Conservation (phyloP, 306 rosid genomes). For the Psophocarpus tetragonolobus region DNA sequence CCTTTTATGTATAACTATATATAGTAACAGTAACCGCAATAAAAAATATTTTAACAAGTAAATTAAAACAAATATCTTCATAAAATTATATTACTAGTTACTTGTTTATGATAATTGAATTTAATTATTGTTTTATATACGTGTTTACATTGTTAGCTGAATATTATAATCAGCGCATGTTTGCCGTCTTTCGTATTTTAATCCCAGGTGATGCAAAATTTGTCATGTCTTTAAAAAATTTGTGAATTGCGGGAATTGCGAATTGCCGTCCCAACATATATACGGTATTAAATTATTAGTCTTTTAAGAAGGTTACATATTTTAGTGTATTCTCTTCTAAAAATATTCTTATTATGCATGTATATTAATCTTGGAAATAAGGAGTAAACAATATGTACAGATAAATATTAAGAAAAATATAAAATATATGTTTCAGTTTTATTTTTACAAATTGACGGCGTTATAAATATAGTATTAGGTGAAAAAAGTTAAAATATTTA, state of each 20-base stretch:
- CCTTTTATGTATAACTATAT: no score
- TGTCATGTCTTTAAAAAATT: neutral
- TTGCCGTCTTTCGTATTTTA: neutral
- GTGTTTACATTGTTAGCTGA: neutral
- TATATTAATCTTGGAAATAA: neutral
- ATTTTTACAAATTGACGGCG: neutral
- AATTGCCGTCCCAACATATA: neutral
- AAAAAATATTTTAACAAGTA: neutral
- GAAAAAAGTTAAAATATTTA: neutral
- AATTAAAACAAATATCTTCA: neutral
- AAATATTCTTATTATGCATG: neutral
- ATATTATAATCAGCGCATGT: neutral
- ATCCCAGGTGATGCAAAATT: neutral
- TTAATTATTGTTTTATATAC: neutral
- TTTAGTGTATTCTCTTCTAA: neutral
- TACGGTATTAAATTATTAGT: neutral
- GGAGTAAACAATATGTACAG: neutral
- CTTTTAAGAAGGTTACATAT: neutral
- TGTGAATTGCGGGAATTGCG: neutral
- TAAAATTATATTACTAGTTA: neutral
- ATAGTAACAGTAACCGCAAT: neutral
- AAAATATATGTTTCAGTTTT: neutral
- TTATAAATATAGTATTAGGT: no score
- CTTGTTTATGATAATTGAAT: neutral
- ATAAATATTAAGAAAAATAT: no score